Base-by-base conservation (phyloP, 2,329 filamentous ascomycete species). In the Penicillium sp. region DNA sequence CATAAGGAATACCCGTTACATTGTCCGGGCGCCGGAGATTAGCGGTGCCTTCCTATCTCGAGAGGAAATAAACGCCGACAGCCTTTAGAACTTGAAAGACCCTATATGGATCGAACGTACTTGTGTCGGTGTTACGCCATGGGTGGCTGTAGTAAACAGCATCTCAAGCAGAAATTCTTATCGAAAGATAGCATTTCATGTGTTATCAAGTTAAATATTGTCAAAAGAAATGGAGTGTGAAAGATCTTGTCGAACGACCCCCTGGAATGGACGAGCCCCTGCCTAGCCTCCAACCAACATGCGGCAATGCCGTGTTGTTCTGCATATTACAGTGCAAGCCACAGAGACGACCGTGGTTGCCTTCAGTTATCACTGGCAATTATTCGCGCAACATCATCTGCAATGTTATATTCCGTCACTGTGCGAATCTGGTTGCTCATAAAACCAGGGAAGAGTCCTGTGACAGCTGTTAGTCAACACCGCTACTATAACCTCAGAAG, bases 391-490 rank as follows among this genome's bases (percentile, higher is more conserved):
- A 61, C 62, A 33, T 62, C 33, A 19, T 66, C 59, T 15, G 59
- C 60, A 23, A 66, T 50, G 25, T 66, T 58, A 45, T 63, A 66
- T 10, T 60, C 52, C 15, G 59, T 42, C 10, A 62, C 54, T 7
- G 52, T 38, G 25, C 54, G 59, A 37, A 56, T 46, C 33, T 29
- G 55, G 2, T 60, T 55, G 7, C 37, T 37, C 53, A 69, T 53
- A 21, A 67, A 21, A 35, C 58, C 35, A 2, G 69, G 66, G 25
- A 71, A 71, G 6, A 63, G 59, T 9, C 69, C 69, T 70, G 54
- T 19, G 31, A 15, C 21, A 40, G 27, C 38, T 33, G 51, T 64
- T 45, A 65, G 55, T 10, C 6, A 12, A 42, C 6, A 12, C 7
- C 17, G 31, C 1, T 29, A 19, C 17, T 45, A 10, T 31, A 12